Evolutionary conservation across 2,329 filamentous ascomycete species (phyloP), one percentile per base, ranked within the genome.

Genomic region (Epichloe elymi): DNA sequence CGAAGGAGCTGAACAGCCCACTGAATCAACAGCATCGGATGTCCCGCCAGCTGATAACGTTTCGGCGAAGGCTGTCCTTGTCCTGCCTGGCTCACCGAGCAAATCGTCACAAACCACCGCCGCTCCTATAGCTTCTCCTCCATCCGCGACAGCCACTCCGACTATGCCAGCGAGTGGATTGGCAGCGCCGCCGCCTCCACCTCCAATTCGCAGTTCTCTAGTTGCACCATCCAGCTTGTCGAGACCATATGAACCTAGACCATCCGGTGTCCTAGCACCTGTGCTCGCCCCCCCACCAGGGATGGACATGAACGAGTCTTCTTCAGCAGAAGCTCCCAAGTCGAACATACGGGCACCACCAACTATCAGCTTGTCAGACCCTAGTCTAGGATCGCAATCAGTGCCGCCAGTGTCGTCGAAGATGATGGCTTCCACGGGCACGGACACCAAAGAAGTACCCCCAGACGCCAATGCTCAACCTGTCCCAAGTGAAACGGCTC

Each of bases 331-430:
- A 57, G 61, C 61, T 48, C 65, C 67, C 37, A 74, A 69, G 55
- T 73, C 68, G 14, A 68, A 69, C 49, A 63, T 73, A 23, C 65
- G 74, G n/a, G 72, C 71, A 35, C 67, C 64, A 12, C 71, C 71
- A n/a, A 51, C 56, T 44, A 46, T 51, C 26, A 41, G 49, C 23
- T 33, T 50, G 19, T 26, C 40, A 15, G 48, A 50, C 17, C 48
- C 33, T 30, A 19, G 20, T 6, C 48, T 19, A 17, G 30, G 15
- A 35, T 43, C 17, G 6, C 48, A 19, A 15, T 11, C 37, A 17
- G 41, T 20, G 40, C 17, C 14, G 15, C 20, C 30, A 15, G 45
- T n/a, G 6, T 5, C 45, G 19, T 14, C 36, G 3, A 17, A 39
- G 19, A 15, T 36, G 15, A 41, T 35, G 39, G n/a, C 6, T 3